Evolutionary conservation across 2,329 filamentous ascomycete species (phyloP).

Genomic region (Hymenotorrendiella dingleyae): DNA sequence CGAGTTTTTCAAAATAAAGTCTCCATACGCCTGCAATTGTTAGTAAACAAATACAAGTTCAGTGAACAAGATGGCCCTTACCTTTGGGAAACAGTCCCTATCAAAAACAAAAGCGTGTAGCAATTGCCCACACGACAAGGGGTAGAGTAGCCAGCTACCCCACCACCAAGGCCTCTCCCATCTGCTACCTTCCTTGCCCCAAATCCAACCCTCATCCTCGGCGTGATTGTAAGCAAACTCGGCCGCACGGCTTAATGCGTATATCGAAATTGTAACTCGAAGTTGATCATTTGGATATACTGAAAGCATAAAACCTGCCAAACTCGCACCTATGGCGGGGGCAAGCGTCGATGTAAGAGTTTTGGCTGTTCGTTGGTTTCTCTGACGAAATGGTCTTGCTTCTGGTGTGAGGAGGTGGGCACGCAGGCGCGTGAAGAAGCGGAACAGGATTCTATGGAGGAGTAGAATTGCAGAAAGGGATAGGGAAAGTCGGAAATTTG

Average conservation of each 20-base stretch:
- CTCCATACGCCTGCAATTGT: conserved; percentile 41
- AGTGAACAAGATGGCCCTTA: conserved; percentile 36
- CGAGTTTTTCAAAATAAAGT: conserved; percentile 65
- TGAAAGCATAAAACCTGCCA: conserved; percentile 78
- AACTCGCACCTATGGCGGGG: conserved; percentile 81
- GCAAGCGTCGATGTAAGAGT: conserved; percentile 78
- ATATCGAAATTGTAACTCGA: conserved; percentile 76
- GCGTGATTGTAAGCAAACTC: conserved; percentile 84
- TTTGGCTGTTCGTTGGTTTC: conserved; percentile 71
- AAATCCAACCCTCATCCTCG: conserved; percentile 66
- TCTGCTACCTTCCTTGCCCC: conserved; percentile 49
- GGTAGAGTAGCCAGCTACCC: conserved; percentile 77
- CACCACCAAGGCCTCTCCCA: conserved; percentile 73
- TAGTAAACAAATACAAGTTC: conserved; percentile 7
- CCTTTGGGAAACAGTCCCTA: conserved; percentile 63
- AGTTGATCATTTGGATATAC: conserved; percentile 65
- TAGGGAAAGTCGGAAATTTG: conserved; percentile 70
- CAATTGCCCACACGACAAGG: conserved; percentile 68
- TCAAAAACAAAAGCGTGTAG: conserved; percentile 74
- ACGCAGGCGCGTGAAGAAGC: conserved; percentile 79
- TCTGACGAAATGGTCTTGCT: conserved; percentile 71
- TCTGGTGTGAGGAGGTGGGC: conserved; percentile 73
- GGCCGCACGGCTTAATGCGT: conserved; percentile 70
- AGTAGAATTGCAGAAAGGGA: conserved; percentile 82
- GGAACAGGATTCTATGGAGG: conserved; percentile 81